phyloP scores from a whole-genome alignment of 345 rosid genomes.

The Heritiera fomes region DNA sequence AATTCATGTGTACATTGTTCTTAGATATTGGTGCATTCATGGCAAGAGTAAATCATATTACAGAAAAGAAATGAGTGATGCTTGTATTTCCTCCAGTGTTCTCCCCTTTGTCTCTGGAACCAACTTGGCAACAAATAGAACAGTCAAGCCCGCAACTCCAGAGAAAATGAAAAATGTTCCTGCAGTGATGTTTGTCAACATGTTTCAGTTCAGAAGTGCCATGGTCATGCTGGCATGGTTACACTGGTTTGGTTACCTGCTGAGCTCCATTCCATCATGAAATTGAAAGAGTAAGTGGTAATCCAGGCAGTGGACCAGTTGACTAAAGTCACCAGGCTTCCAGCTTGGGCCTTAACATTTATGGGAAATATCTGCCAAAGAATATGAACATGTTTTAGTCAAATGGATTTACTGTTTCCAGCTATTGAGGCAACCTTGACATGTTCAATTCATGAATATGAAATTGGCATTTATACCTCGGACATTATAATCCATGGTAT shows the following conservation, averaged over 20 bases:
- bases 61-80: slow-evolving; percentile 33
- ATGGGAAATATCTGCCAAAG: slow-evolving; percentile 46
- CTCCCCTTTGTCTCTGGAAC: slow-evolving; percentile 66
- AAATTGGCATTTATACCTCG: neutral
- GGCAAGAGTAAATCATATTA: neutral
- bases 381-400: slow-evolving; percentile 7
- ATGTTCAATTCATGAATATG: neutral
- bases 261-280: slow-evolving; percentile 48
- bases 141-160: slow-evolving; percentile 27
- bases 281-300: slow-evolving; percentile 44
- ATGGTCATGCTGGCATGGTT: too few relatives aligned
- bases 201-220: neutral
- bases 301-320: slow-evolving; percentile 46
- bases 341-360: slow-evolving; percentile 52
- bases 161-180: slow-evolving; percentile 54
- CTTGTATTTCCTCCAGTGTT: slow-evolving; percentile 65
- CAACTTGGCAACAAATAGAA: slow-evolving; percentile 39
- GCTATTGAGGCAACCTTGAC: neutral
- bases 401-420: neutral
- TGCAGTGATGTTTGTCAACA: slow-evolving; percentile 11
- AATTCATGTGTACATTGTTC: neutral
- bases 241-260: slow-evolving; percentile 21
- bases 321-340: slow-evolving; percentile 46
- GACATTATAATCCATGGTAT: slow-evolving; percentile 51
- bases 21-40: neutral